Percentiles rank a stretch among this genome's conserved stretches.
phyloP scores from a whole-genome alignment of 2,329 filamentous ascomycete genomes.

The Dothideomycetidae sp. region DNA sequence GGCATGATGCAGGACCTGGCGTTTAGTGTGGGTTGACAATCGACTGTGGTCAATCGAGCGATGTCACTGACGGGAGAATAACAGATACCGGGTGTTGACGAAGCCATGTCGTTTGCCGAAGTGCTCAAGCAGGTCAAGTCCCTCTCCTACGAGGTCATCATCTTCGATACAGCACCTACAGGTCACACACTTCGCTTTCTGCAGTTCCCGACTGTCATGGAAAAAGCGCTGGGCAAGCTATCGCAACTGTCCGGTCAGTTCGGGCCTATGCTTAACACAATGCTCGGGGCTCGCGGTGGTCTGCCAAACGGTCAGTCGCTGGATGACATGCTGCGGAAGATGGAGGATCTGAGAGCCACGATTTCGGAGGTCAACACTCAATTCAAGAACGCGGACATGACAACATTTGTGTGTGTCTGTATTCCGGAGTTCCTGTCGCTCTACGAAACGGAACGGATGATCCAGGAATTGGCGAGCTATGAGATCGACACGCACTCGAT shows the following conservation, averaged over 20 bases:
- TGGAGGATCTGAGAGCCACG: constrained; percentile 83
- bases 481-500: constrained; percentile 94
- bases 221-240: constrained; percentile 96
- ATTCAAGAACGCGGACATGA: constrained; percentile 92
- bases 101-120: constrained; percentile 99
- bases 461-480: constrained; percentile 88
- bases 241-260: constrained; percentile 90
- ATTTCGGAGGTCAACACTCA: constrained; percentile 94
- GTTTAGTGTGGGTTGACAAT: constrained; percentile 54
- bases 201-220: constrained; percentile 93
- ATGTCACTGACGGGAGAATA: neutral
- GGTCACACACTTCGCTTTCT: constrained; percentile 97
- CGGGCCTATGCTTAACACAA: constrained; percentile 85
- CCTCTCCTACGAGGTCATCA: constrained; percentile 95
- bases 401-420: constrained; percentile 95
- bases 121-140: constrained; percentile 99
- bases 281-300: constrained; percentile 63
- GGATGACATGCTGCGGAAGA: constrained; percentile 82
- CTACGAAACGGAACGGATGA: constrained; percentile 99
- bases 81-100: constrained; percentile 93
- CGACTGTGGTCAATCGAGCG: neutral
- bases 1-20: constrained; percentile 98
- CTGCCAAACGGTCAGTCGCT: constrained; percentile 89
- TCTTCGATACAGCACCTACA: constrained; percentile 96
- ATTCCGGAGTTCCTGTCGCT: constrained; percentile 94